These are phyloP conservation scores for Wakefieldia striispora DNA, from an alignment of 768 basidiomycete genomes.

Conservation along the genomic window DNA sequence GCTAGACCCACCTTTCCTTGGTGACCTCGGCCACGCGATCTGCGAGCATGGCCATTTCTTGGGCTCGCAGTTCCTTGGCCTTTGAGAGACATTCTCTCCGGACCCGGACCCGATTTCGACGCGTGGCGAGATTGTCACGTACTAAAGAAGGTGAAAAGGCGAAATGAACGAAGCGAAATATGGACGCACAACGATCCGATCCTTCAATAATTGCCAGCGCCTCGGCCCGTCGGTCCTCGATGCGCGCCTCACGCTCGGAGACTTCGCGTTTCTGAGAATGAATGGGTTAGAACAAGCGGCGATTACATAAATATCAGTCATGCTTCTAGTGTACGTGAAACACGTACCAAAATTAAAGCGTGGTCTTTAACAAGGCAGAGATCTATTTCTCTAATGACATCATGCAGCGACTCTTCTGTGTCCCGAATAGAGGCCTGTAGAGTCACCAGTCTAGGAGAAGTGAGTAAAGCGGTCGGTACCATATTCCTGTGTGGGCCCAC, in stretches of 20 bases:
- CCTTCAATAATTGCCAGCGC: conserved; percentile 41
- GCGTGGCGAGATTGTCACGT: conserved; percentile 40
- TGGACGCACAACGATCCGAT: conserved; percentile 45
- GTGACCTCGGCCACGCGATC: conserved; percentile 34
- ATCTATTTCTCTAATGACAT: conserved; percentile 49
- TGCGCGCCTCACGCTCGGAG: conserved; percentile 58
- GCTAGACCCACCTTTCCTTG: conserved; percentile 38
- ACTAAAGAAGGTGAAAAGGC: conserved; percentile 33
- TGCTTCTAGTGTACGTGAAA: conserved; percentile 5
- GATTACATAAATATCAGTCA: conserved; percentile 21
- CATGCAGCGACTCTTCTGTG: conserved; percentile 45
- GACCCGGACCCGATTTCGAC: conserved; percentile 42
- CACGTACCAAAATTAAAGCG: conserved; percentile 42
- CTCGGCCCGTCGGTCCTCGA: conserved; percentile 49
- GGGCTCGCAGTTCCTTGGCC: conserved; percentile 41
- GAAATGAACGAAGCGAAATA: conserved; percentile 22
- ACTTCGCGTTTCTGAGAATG: conserved; percentile 60
- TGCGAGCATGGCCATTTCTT: conserved; percentile 25
- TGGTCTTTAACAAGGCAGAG: conserved; percentile 43
- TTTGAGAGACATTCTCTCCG: conserved; percentile 46
- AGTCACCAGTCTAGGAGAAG: conserved; percentile 44
- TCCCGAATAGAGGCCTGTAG: conserved; percentile 53
- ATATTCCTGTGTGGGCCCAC: conserved; percentile 22
- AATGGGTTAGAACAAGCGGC: conserved; percentile 23
- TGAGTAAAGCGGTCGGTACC: conserved; percentile 1